phyloP scores from a whole-genome alignment of 768 basidiomycete genomes.

The Lentinula lateritia region DNA sequence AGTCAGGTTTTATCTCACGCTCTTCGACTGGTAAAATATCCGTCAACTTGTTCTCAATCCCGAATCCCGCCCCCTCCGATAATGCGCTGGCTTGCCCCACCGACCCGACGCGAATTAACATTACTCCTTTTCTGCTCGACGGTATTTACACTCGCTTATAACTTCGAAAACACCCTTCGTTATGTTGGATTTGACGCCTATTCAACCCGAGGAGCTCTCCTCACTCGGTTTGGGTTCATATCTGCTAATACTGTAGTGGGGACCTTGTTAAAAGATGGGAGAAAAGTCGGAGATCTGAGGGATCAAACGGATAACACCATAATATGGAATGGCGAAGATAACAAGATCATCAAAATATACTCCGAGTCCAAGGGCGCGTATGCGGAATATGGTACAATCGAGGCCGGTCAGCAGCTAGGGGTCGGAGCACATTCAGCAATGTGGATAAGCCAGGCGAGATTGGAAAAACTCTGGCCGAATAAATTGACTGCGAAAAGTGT shows the following conservation, averaged over 20 bases:
- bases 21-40: not conserved
- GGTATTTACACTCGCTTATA: constrained; percentile 67
- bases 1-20: no score
- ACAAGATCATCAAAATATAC: not conserved
- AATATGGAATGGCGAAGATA: constrained; percentile 52
- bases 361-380: constrained; percentile 51
- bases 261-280: constrained; percentile 38
- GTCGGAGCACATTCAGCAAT: constrained; percentile 36
- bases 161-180: constrained; percentile 61
- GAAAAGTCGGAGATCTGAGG: constrained; percentile 45
- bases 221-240: constrained; percentile 34
- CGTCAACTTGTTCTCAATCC: not conserved
- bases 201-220: constrained; percentile 29
- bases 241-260: constrained; percentile 17
- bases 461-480: constrained; percentile 20
- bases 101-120: constrained; percentile 67
- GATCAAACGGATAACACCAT: constrained; percentile 58
- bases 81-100: constrained; percentile 63
- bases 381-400: constrained; percentile 50
- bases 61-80: not conserved
- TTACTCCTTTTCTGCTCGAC: constrained; percentile 63
- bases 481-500: constrained; percentile 27
- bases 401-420: constrained; percentile 38
- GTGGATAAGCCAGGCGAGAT: constrained; percentile 32
- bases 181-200: constrained; percentile 41